These are phyloP conservation scores for Trametes cingulata DNA, from an alignment of 768 basidiomycete genomes.

Conservation along the genomic window DNA sequence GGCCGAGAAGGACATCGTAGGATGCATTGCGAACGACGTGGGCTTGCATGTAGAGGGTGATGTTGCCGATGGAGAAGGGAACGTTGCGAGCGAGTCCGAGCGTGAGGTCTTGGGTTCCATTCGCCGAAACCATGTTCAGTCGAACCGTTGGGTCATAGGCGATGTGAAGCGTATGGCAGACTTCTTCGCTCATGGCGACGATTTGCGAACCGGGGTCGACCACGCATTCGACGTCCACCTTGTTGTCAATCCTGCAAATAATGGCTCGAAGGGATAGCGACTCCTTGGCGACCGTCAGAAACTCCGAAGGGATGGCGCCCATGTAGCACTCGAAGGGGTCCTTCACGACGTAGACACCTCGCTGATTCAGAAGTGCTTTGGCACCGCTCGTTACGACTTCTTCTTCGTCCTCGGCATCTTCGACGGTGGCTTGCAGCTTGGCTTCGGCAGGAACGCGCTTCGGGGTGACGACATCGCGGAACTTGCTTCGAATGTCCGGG, in stretches of 20 bases:
- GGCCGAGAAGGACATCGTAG: slow-evolving; percentile 8
- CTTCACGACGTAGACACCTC: not conserved
- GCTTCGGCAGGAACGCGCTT: too few relatives aligned
- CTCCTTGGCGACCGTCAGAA: slow-evolving; percentile 2
- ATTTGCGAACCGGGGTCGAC: slow-evolving; percentile 7
- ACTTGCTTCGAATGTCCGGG: slow-evolving; percentile 13
- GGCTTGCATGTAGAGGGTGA: slow-evolving; percentile 2
- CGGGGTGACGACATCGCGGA: too few relatives aligned
- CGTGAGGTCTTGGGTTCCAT: not conserved
- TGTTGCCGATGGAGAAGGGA: not conserved
- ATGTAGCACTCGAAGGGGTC: slow-evolving; percentile 15
- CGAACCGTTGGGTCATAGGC: slow-evolving; percentile 2
- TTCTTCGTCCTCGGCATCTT: too few relatives aligned
- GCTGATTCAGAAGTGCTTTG: too few relatives aligned
- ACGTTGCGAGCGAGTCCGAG: slow-evolving; percentile 15
- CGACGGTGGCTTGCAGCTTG: too few relatives aligned
- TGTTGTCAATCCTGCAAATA: slow-evolving; percentile 8
- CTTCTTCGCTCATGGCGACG: slow-evolving; percentile 20
- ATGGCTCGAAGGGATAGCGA: slow-evolving; percentile 14
- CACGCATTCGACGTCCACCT: slow-evolving; percentile 17
- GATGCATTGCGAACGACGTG: slow-evolving; percentile 6
- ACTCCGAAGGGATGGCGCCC: not conserved
- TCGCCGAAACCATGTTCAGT: slow-evolving; percentile 12
- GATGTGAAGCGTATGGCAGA: slow-evolving; percentile 10
- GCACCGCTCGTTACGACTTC: too few relatives aligned